Conservation (phyloP, 257 asterid genomes). For the Plantago major region DNA sequence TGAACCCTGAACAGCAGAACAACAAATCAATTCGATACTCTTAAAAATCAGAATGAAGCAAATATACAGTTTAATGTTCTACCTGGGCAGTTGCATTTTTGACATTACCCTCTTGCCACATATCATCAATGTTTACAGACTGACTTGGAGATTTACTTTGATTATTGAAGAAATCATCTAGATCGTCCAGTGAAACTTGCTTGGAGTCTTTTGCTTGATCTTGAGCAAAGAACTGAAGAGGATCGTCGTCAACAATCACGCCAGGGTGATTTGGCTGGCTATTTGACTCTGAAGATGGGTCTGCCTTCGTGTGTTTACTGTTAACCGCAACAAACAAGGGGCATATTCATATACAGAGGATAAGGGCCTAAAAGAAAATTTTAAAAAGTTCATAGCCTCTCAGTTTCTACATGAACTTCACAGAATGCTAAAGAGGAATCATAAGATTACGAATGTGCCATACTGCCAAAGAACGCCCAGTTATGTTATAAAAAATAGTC, state of each 20-base stretch:
- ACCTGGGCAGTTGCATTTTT: constrained; percentile 53
- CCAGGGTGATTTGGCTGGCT: background rate
- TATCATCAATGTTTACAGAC: constrained; percentile 17
- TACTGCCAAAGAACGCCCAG: too few relatives aligned
- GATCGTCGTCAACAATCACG: background rate
- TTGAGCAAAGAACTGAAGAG: constrained; percentile 1
- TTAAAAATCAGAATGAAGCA: constrained; percentile 15
- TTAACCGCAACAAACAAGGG: background rate
- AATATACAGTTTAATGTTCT: constrained; percentile 15
- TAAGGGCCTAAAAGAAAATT: background rate
- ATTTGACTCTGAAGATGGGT: background rate
- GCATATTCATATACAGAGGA: background rate
- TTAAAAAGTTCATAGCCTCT: too few relatives aligned
- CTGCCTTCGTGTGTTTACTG: background rate
- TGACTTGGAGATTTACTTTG: background rate
- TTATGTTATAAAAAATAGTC: too few relatives aligned
- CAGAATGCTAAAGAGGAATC: background rate
- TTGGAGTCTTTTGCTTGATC: background rate
- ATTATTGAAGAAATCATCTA: background rate
- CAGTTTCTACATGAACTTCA: background rate
- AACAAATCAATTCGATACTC: background rate
- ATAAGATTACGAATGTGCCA: too few relatives aligned
- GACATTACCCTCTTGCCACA: constrained; percentile 23
- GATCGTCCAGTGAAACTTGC: constrained; percentile 8
- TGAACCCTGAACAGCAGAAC: constrained; percentile 43